These are phyloP conservation scores for Stachybotrys echinatus DNA, from an alignment of 2,329 filamentous ascomycete genomes.

Conservation along the genomic window DNA sequence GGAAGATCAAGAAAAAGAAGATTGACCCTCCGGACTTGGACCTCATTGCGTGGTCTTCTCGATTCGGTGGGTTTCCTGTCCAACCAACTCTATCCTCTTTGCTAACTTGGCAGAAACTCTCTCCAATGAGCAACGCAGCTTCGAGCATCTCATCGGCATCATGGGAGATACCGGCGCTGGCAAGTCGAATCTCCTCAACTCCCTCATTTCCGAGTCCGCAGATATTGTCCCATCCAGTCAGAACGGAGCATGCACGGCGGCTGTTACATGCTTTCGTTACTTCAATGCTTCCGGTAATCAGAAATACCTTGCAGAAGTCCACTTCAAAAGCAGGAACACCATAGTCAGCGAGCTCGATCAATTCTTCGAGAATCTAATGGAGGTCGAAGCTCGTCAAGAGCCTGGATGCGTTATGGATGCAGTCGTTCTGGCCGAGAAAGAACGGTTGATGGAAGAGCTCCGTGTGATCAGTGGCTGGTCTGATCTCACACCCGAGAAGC, in stretches of 20 bases:
- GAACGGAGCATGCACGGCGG: constrained; percentile 11
- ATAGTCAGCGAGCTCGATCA: constrained; percentile 7
- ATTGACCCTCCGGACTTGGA: not conserved
- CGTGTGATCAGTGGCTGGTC: constrained; percentile 7
- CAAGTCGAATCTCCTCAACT: constrained; percentile 11
- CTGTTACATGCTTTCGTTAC: constrained; percentile 9
- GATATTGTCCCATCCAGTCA: constrained; percentile 9
- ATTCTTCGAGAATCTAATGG: constrained; percentile 4
- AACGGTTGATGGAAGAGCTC: constrained; percentile 2
- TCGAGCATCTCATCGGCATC: not conserved
- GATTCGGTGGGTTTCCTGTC: not conserved
- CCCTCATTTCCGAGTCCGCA: constrained; percentile 1
- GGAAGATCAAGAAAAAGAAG: not conserved
- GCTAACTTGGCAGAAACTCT: not conserved
- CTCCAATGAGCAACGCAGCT: not conserved
- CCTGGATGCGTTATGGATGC: not conserved
- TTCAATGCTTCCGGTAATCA: not conserved
- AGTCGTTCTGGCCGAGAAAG: not conserved
- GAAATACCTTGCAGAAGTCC: constrained; percentile 1
- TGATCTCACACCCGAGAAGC: not conserved
- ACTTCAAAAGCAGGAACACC: constrained; percentile 8
- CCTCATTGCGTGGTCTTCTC: not conserved
- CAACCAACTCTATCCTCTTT: not conserved
- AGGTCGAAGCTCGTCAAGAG: not conserved
- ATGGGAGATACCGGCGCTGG: constrained; percentile 11